Evolutionary conservation across 1,284 basidiomycete genomes (phyloP).

Genomic region (Ustilago tritici): DNA sequence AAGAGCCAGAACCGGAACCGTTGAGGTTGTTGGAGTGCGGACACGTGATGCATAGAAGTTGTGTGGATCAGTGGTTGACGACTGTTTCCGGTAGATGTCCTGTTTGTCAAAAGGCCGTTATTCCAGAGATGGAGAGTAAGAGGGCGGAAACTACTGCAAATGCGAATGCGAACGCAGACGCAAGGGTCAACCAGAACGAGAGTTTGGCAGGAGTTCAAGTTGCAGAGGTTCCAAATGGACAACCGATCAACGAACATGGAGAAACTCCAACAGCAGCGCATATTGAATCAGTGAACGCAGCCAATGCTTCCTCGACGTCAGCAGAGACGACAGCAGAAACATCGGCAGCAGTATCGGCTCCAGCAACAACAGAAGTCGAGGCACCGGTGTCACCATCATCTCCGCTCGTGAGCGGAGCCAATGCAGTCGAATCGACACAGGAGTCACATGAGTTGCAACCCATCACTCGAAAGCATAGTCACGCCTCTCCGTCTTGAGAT

Average conservation of each 20-base stretch:
- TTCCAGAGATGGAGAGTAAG: slow-evolving; percentile 10
- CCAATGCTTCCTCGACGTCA: background rate
- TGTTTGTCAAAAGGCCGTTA: slow-evolving; percentile 56
- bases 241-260: background rate
- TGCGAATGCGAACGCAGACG: background rate
- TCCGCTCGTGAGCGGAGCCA: background rate
- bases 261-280: background rate
- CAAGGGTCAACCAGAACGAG: background rate
- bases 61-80: slow-evolving; percentile 63
- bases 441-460: slow-evolving; percentile 33
- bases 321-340: background rate
- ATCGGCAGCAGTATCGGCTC: background rate
- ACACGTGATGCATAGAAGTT: slow-evolving; percentile 59
- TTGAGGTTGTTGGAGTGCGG: slow-evolving; percentile 54
- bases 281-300: background rate
- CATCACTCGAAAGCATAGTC: background rate
- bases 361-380: background rate
- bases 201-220: background rate
- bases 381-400: background rate
- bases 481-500: background rate
- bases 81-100: slow-evolving; percentile 61
- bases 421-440: background rate
- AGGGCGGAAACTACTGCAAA: background rate
- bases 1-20: slow-evolving; percentile 52
- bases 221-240: background rate